phyloP scores from a whole-genome alignment of 495 filamentous ascomycete genomes.

The Talaromyces borbonicus region DNA sequence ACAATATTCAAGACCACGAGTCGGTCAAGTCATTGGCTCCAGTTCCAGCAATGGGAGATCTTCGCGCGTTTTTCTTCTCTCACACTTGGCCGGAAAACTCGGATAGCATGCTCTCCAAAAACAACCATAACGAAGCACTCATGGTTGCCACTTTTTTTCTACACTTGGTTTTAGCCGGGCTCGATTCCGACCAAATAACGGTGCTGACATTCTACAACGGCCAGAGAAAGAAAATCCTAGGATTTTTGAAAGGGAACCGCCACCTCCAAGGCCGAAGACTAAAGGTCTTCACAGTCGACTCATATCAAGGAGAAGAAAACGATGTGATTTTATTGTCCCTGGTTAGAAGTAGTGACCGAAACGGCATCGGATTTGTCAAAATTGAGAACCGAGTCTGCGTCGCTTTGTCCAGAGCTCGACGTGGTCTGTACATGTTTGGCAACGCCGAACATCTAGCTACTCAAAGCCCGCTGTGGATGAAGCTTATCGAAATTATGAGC shows the following conservation, averaged over 20 bases:
- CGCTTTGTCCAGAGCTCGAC: slow-evolving; percentile 74
- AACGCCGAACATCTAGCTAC: slow-evolving; percentile 47
- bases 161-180: slow-evolving; percentile 62
- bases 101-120: slow-evolving; percentile 57
- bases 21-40: slow-evolving; percentile 50
- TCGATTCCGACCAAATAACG: slow-evolving; percentile 53
- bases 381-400: slow-evolving; percentile 78
- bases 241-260: slow-evolving; percentile 36
- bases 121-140: slow-evolving; percentile 63
- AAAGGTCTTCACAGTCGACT: slow-evolving; percentile 80
- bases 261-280: slow-evolving; percentile 40
- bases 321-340: slow-evolving; percentile 76
- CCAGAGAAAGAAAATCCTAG: slow-evolving; percentile 58
- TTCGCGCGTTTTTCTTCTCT: slow-evolving; percentile 59
- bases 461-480: slow-evolving; percentile 24
- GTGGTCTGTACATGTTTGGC: slow-evolving; percentile 84
- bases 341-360: slow-evolving; percentile 56
- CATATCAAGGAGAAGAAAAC: slow-evolving; percentile 93
- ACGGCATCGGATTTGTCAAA: slow-evolving; percentile 58
- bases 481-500: slow-evolving; percentile 27
- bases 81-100: slow-evolving; percentile 58
- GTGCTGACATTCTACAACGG: slow-evolving; percentile 89
- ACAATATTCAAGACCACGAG: slow-evolving; percentile 54
- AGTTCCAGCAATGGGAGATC: slow-evolving; percentile 70
- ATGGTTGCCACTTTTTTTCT: slow-evolving; percentile 68